Percentiles rank a stretch among this genome's conserved stretches.
phyloP scores from a whole-genome alignment of 1,284 basidiomycete genomes.

The Ganoderma sinense region DNA sequence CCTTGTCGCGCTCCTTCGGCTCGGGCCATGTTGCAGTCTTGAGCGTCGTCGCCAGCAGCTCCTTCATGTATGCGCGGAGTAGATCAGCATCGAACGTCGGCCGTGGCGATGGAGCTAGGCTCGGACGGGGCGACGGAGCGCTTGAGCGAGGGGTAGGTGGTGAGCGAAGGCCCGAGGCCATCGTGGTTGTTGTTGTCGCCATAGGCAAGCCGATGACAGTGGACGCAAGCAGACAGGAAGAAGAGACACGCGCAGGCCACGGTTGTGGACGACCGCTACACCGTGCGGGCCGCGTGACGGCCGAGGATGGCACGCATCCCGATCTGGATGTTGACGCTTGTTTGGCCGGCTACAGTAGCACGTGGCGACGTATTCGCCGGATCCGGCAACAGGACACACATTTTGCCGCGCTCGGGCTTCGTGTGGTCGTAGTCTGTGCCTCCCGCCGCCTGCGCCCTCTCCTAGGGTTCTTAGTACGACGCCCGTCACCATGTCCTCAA shows the following conservation, averaged over 20 bases:
- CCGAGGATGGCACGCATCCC: constrained; percentile 11
- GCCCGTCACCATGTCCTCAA: constrained; percentile 45
- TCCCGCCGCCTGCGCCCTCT: background rate
- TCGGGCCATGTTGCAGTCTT: constrained; percentile 72
- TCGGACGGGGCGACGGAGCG: constrained; percentile 64
- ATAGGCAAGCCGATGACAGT: constrained; percentile 11
- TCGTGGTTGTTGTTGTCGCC: constrained; percentile 33
- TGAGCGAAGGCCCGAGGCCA: constrained; percentile 59
- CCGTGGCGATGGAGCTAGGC: constrained; percentile 59
- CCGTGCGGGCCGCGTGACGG: constrained; percentile 9
- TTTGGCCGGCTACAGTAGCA: constrained; percentile 25
- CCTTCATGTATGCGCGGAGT: constrained; percentile 80
- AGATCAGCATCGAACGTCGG: constrained; percentile 76
- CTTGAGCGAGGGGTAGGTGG: constrained; percentile 59
- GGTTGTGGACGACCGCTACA: constrained; percentile 24
- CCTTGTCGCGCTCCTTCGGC: constrained; percentile 68
- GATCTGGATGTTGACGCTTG: constrained; percentile 28
- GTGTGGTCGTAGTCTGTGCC: constrained; percentile 15
- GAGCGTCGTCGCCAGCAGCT: constrained; percentile 73
- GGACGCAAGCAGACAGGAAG: constrained; percentile 5
- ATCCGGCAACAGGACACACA: constrained; percentile 10
- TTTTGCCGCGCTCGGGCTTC: constrained; percentile 5
- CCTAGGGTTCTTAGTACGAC: background rate
- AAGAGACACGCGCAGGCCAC: background rate
- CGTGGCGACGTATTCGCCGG: constrained; percentile 29